Evolutionary conservation across 768 basidiomycete genomes (phyloP).

Genomic region (Trametes coccinea): DNA sequence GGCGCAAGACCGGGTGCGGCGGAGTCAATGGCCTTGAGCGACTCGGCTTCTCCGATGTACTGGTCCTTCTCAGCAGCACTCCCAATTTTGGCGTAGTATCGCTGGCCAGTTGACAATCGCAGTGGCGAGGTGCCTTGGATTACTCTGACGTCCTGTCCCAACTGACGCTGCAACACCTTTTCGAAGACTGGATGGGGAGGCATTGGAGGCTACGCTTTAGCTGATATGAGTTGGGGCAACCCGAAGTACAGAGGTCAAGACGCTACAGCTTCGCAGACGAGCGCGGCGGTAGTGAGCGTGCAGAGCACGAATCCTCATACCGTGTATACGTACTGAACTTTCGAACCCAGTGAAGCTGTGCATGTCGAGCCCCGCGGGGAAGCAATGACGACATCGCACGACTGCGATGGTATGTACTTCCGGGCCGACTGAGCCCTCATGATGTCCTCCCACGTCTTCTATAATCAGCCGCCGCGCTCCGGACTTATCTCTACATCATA

Average conservation of each 20-base stretch:
- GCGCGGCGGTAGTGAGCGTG: too few relatives aligned
- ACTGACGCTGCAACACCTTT: conserved; percentile 47
- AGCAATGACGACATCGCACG: conserved; percentile 3
- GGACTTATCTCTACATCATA: neutral
- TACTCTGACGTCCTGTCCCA: conserved; percentile 49
- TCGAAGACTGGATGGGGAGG: conserved; percentile 36
- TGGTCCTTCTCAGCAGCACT: conserved; percentile 56
- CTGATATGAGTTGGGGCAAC: neutral
- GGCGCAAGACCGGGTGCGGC: conserved; percentile 75
- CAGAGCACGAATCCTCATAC: neutral
- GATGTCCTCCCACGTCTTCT: too few relatives aligned
- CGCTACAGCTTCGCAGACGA: too few relatives aligned
- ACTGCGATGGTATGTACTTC: neutral
- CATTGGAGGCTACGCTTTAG: neutral
- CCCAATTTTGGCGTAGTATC: conserved; percentile 68
- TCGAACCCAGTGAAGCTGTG: too few relatives aligned
- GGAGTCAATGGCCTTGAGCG: conserved; percentile 57
- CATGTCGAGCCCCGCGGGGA: neutral
- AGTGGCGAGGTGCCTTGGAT: conserved; percentile 46
- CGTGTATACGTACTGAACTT: too few relatives aligned
- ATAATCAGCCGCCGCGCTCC: neutral
- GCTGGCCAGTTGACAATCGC: conserved; percentile 54
- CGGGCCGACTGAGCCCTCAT: too few relatives aligned
- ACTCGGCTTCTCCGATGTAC: conserved; percentile 66
- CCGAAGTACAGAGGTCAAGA: too few relatives aligned